Evolutionary conservation across 2,329 filamentous ascomycete species (phyloP).

Genomic region (Botrytis squamosa): DNA sequence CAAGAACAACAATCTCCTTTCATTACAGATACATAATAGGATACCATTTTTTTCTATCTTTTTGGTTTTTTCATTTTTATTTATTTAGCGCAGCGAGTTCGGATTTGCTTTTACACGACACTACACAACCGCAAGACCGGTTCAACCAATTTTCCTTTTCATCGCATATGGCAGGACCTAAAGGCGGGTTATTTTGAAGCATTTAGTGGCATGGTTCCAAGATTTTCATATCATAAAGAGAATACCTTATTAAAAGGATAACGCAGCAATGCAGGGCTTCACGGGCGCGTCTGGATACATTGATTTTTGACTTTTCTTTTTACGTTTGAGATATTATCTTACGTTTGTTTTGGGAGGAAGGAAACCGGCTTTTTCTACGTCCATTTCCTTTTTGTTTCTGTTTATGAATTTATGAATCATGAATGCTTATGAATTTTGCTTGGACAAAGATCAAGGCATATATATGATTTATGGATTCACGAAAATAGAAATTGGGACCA

Average conservation of each 20-base stretch:
- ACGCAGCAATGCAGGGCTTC: conserved; percentile 62
- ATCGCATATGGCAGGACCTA: conserved; percentile 37
- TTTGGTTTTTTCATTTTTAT: conserved; percentile 31
- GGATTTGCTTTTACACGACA: conserved; percentile 48
- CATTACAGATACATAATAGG: conserved; percentile 38
- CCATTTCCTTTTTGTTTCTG: conserved; percentile 32
- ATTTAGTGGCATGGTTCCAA: conserved; percentile 34
- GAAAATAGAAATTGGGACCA: conserved; percentile 26
- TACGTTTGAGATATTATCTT: conserved; percentile 26
- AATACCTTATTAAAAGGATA: conserved; percentile 49
- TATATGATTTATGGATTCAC: conserved; percentile 27
- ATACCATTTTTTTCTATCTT: conserved; percentile 38
- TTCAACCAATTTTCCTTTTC: conserved; percentile 35
- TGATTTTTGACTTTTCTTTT: conserved; percentile 34
- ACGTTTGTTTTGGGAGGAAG: conserved; percentile 9
- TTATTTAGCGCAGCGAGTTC: conserved; percentile 54
- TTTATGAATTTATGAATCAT: conserved; percentile 19
- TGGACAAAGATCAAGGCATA: conserved; percentile 27
- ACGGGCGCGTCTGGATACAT: conserved; percentile 42
- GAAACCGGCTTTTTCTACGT: conserved; percentile 29
- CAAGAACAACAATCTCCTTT: conserved; percentile 25
- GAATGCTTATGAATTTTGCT: conserved; percentile 28
- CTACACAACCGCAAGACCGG: conserved; percentile 40
- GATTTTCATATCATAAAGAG: conserved; percentile 41
- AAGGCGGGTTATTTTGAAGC: conserved; percentile 36